Evolutionary conservation across 805 yeast species (phyloP).

Genomic region (Middelhovenomyces tepae): DNA sequence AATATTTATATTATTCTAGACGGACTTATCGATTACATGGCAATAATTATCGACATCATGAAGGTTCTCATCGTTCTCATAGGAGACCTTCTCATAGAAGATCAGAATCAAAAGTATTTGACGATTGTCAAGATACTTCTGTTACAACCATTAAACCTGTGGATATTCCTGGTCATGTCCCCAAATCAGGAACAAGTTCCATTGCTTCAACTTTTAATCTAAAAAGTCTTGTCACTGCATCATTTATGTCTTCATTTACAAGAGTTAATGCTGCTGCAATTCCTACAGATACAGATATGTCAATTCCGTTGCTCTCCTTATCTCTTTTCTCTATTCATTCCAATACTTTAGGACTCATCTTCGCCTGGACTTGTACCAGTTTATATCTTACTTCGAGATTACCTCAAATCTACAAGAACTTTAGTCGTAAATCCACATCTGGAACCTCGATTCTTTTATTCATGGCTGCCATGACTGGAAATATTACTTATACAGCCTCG

Average conservation of each 20-base stretch:
- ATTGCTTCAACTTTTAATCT: conserved; percentile 9
- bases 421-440: conserved; percentile 67
- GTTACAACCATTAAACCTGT: neutral
- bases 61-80: neutral
- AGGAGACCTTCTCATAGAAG: neutral
- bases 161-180: conserved; percentile 6
- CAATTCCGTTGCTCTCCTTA: too few relatives aligned
- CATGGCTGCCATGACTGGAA: conserved; percentile 70
- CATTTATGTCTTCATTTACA: conserved; percentile 26
- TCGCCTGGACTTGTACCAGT: conserved; percentile 75
- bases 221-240: conserved; percentile 20
- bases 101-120: neutral
- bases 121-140: neutral
- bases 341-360: conserved; percentile 31
- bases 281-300: conserved; percentile 19
- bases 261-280: conserved; percentile 16
- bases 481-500: conserved; percentile 65
- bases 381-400: conserved; percentile 71
- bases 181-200: conserved; percentile 4
- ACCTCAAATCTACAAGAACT: conserved; percentile 79
- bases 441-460: conserved; percentile 79
- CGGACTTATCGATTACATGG: conserved; percentile 20
- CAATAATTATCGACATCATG: conserved; percentile 4
- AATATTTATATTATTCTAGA: conserved; percentile 58
- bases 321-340: conserved; percentile 19